A percentile compares a stretch with the other conserved stretches of the same genome.
These are phyloP conservation scores for Beauveria brongniartii DNA, from an alignment of 2,329 filamentous ascomycete genomes.

Conservation along the genomic window DNA sequence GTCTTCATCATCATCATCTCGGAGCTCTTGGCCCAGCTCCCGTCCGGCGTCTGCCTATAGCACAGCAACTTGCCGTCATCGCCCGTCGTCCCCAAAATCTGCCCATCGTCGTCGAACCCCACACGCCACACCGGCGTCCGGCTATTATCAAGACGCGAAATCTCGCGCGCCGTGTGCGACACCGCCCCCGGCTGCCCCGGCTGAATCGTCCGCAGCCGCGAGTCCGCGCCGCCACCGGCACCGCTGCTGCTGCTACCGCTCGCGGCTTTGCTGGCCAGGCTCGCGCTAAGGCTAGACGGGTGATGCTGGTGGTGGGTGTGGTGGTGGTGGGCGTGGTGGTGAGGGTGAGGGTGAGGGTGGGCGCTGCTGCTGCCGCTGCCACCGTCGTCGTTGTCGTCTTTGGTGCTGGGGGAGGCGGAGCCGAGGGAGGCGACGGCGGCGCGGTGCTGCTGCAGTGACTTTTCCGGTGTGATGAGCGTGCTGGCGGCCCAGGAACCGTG, in stretches of 20 bases:
- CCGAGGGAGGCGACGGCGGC: neutral
- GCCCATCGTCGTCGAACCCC: conserved; percentile 61
- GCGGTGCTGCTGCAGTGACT: conserved; percentile 16
- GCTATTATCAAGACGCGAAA: conserved; percentile 59
- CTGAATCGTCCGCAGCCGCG: conserved; percentile 46
- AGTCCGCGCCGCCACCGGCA: conserved; percentile 21
- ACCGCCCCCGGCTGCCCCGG: conserved; percentile 43
- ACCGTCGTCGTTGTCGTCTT: no score
- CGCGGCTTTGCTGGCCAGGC: conserved; percentile 42
- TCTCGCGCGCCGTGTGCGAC: conserved; percentile 32
- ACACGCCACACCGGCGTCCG: conserved; percentile 69
- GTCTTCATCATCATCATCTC: conserved; percentile 52
- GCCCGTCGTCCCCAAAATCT: conserved; percentile 66
- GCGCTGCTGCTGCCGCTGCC: no score
- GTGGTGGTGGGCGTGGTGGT: no score
- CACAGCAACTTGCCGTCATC: conserved; percentile 63
- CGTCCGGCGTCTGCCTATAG: conserved; percentile 51
- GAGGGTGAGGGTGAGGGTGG: no score
- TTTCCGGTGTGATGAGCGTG: conserved; percentile 33
- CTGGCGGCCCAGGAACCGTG: conserved; percentile 35
- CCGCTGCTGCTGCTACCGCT: conserved; percentile 13
- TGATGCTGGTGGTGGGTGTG: conserved; percentile 20
- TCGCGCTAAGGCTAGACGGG: conserved; percentile 42
- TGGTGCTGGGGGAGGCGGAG: conserved; percentile 12
- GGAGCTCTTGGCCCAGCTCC: conserved; percentile 51